Evolutionary conservation across 2,329 filamentous ascomycete genomes (phyloP).

Genomic region (Spiromastix sp.): DNA sequence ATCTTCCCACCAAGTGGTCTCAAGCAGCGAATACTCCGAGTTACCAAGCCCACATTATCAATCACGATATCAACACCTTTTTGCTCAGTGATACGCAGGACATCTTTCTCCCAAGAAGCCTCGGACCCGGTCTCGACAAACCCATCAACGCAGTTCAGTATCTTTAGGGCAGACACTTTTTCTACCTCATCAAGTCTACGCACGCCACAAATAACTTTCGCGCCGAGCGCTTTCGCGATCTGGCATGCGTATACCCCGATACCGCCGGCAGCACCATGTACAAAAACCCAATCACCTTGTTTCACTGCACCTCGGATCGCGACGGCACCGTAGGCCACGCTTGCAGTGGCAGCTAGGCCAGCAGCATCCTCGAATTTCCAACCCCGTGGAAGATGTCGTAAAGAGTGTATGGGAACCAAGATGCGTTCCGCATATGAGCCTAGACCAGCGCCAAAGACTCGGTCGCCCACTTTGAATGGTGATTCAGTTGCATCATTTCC

Average conservation of each 20-base stretch:
- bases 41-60: slow-evolving; percentile 48
- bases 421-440: slow-evolving; percentile 47
- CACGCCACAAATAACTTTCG: slow-evolving; percentile 44
- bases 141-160: slow-evolving; percentile 6
- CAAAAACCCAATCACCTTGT: slow-evolving; percentile 41
- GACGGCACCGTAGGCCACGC: slow-evolving; percentile 43
- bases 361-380: slow-evolving; percentile 42
- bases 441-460: slow-evolving; percentile 43
- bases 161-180: slow-evolving; percentile 4
- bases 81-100: slow-evolving; percentile 38
- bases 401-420: slow-evolving; percentile 25
- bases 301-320: slow-evolving; percentile 26
- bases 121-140: slow-evolving; percentile 7
- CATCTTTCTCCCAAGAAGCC: slow-evolving; percentile 40
- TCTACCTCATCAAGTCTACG: slow-evolving; percentile 29
- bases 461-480: slow-evolving; percentile 36
- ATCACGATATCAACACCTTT: slow-evolving; percentile 48
- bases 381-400: slow-evolving; percentile 36
- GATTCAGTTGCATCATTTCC: slow-evolving; percentile 11
- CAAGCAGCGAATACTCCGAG: slow-evolving; percentile 44
- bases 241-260: slow-evolving; percentile 47
- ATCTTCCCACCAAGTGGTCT: slow-evolving; percentile 42
- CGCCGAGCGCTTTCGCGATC: slow-evolving; percentile 44
- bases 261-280: slow-evolving; percentile 47
- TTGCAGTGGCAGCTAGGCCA: slow-evolving; percentile 43